Conservation (phyloP, 495 filamentous ascomycete species). For the Penicillium silybi region DNA sequence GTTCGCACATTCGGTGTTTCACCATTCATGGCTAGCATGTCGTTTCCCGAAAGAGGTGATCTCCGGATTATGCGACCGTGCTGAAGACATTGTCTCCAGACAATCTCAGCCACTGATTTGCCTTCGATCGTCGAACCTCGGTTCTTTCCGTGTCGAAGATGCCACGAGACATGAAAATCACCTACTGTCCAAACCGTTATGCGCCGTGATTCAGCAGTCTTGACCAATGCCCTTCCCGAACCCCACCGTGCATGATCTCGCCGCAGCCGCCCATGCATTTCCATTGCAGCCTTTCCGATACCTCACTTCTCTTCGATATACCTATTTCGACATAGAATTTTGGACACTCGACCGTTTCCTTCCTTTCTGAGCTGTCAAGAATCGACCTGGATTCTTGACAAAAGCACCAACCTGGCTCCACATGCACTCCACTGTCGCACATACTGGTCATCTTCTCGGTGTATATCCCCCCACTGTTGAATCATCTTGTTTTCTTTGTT, state of each 20-base stretch:
- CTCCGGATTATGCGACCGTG: slow-evolving; percentile 13
- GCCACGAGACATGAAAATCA: slow-evolving; percentile 2
- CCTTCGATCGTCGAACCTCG: background rate
- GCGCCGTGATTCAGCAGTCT: background rate
- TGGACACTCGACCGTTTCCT: background rate
- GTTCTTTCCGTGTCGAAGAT: background rate
- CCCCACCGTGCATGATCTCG: background rate
- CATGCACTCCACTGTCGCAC: slow-evolving; percentile 9
- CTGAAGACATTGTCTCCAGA: slow-evolving; percentile 13
- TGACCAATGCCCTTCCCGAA: background rate
- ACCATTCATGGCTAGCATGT: slow-evolving; percentile 6
- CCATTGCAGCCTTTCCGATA: slow-evolving; percentile 1
- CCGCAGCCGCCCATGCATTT: slow-evolving; percentile 3
- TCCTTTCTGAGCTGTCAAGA: background rate
- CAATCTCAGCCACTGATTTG: background rate
- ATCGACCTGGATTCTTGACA: background rate
- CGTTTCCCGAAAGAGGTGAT: slow-evolving; percentile 1
- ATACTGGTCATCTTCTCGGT: slow-evolving; percentile 10
- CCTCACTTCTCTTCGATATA: slow-evolving; percentile 8
- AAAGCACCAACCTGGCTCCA: background rate
- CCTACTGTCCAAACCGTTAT: background rate
- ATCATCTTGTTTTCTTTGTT: background rate
- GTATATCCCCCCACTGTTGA: slow-evolving; percentile 12
- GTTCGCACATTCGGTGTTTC: slow-evolving; percentile 8
- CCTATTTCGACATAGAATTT: slow-evolving; percentile 6